Evolutionary conservation across 2,329 filamentous ascomycete genomes (phyloP).

Genomic region (Pyrenochaeta sp.): DNA sequence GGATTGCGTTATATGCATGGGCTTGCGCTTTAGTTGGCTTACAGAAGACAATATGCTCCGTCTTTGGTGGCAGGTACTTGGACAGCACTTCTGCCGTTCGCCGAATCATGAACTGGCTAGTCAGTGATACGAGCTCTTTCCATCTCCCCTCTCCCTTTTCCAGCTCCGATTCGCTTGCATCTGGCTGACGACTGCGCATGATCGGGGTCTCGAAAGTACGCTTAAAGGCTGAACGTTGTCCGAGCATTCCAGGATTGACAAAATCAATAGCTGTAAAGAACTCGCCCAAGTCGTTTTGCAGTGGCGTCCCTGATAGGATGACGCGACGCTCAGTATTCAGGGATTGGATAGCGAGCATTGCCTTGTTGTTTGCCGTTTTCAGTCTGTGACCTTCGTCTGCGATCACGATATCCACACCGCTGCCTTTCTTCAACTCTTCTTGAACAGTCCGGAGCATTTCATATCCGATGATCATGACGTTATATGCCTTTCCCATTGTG

Average conservation of each 20-base stretch:
- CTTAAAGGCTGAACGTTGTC: constrained; percentile 68
- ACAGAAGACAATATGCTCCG: constrained; percentile 72
- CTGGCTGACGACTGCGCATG: constrained; percentile 68
- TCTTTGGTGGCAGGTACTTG: constrained; percentile 71
- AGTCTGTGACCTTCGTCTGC: constrained; percentile 74
- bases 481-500: constrained; percentile 72
- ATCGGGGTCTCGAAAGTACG: constrained; percentile 71
- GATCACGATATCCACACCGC: constrained; percentile 72
- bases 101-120: constrained; percentile 70
- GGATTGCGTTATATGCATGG: constrained; percentile 67
- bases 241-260: constrained; percentile 71
- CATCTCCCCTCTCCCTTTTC: constrained; percentile 69
- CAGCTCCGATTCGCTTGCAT: constrained; percentile 66
- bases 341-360: constrained; percentile 69
- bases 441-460: constrained; percentile 72
- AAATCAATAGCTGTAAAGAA: constrained; percentile 74
- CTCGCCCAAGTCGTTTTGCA: constrained; percentile 72
- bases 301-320: constrained; percentile 71
- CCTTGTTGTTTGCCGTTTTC: constrained; percentile 74
- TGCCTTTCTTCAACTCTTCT: constrained; percentile 68
- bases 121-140: constrained; percentile 67
- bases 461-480: constrained; percentile 76
- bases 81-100: constrained; percentile 71
- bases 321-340: constrained; percentile 67
- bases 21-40: constrained; percentile 67